phyloP scores from a whole-genome alignment of 116 monocot genomes.

The Posidonia oceanica region DNA sequence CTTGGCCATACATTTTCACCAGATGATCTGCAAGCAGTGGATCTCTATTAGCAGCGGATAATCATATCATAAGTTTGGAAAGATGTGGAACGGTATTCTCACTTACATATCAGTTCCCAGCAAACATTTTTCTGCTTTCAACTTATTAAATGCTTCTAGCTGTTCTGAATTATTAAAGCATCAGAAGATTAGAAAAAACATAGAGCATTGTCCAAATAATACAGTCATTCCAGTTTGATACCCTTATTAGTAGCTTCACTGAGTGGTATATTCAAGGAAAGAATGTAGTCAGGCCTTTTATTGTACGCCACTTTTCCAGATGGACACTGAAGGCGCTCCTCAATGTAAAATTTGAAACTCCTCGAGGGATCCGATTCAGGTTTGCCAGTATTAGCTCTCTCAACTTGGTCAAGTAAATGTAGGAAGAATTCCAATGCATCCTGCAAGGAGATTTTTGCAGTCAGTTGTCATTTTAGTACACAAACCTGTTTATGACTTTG shows the following conservation, averaged over 20 bases:
- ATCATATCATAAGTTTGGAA: neutral
- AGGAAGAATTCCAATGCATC: conserved; percentile 94
- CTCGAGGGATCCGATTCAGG: conserved; percentile 64
- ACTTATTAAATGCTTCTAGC: conserved; percentile 59
- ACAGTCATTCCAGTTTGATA: conserved; percentile 4
- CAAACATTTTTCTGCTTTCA: conserved; percentile 39
- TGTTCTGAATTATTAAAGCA: conserved; percentile 40
- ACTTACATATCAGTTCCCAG: conserved; percentile 63
- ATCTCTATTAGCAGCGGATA: neutral
- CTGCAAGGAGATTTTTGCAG: conserved; percentile 20
- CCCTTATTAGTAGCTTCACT: conserved; percentile 82
- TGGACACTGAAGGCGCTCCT: conserved; percentile 82
- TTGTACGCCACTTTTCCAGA: conserved; percentile 95
- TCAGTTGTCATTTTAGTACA: neutral
- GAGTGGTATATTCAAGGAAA: conserved; percentile 86
- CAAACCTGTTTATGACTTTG: too few relatives aligned
- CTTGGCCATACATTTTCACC: conserved; percentile 83
- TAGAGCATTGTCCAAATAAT: neutral
- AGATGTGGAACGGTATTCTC: neutral
- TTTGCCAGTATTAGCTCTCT: conserved; percentile 48
- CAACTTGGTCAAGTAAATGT: conserved; percentile 89
- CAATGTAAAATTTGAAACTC: conserved; percentile 79
- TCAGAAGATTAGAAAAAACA: neutral
- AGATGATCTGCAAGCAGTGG: conserved; percentile 26
- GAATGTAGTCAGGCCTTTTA: conserved; percentile 72